Evolutionary conservation across 2,329 filamentous ascomycete genomes (phyloP).

Genomic region (Colletotrichum higginsianum): DNA sequence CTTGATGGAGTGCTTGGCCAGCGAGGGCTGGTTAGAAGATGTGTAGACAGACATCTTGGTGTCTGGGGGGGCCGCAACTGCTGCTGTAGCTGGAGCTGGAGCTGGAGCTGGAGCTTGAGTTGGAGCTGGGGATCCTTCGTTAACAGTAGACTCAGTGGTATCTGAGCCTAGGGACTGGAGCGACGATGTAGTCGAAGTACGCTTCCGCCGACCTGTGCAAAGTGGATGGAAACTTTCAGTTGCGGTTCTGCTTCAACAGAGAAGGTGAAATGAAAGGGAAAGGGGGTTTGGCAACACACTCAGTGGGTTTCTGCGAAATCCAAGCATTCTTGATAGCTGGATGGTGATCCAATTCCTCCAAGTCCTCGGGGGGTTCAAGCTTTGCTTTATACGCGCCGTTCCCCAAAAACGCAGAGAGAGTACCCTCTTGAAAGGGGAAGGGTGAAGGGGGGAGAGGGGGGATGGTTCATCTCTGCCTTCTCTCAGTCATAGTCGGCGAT

Average conservation of each 20-base stretch:
- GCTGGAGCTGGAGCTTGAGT: too few relatives aligned
- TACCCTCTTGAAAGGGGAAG: not conserved
- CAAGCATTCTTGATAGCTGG: conserved; percentile 31
- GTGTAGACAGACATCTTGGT: conserved; percentile 25
- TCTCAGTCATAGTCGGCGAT: not conserved
- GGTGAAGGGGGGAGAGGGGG: fast-evolving
- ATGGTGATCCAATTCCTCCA: not conserved
- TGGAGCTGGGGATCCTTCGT: not conserved
- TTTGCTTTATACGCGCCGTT: conserved; percentile 6
- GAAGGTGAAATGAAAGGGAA: not conserved
- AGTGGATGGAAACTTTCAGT: conserved; percentile 2
- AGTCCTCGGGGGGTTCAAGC: not conserved
- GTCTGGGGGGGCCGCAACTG: not conserved
- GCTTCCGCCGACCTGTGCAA: conserved; percentile 30
- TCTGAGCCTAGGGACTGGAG: conserved; percentile 22
- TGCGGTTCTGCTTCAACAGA: not conserved
- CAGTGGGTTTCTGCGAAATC: conserved; percentile 39
- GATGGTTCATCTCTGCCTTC: not conserved
- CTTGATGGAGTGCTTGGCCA: conserved; percentile 22
- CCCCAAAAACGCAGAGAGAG: too few relatives aligned
- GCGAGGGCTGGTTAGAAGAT: conserved; percentile 4
- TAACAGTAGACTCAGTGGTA: conserved; percentile 14
- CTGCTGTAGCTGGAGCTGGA: too few relatives aligned
- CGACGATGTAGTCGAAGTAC: conserved; percentile 32
- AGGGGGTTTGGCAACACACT: conserved; percentile 17